Evolutionary conservation across 1,284 basidiomycete genomes (phyloP), one percentile per base, ranked within the genome.

Genomic region (Coriolopsis trogii): DNA sequence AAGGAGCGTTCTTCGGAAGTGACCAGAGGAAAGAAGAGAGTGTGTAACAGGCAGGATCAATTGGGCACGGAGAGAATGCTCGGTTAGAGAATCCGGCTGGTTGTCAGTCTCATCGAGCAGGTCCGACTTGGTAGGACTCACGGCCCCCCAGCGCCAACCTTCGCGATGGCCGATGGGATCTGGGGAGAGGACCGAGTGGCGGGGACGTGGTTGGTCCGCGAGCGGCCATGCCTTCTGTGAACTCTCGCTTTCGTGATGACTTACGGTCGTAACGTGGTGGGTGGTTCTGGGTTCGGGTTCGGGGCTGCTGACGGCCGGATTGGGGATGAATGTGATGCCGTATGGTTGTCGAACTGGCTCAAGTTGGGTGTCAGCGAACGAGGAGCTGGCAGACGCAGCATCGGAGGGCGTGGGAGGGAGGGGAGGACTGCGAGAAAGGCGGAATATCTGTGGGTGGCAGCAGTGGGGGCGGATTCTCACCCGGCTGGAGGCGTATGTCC

Each of bases 1-100:
- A n/a, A n/a, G n/a, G n/a, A n/a, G n/a, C n/a, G n/a, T n/a, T n/a
- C 57, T 55, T 59, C 57, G 53, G 52, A 46, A 44, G 53, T 59
- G 53, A 49, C 49, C 51, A 41, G 45, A 49, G 34, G 54, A 51
- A 52, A n/a, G n/a, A n/a, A n/a, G n/a, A n/a, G 58, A 53, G 33
- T 38, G 55, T 57, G 48, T 53, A 51, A 56, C 50, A 50, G 46
- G 42, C 46, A 59, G 56, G 49, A 58, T 34, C 24, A 45, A 50
- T 52, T 46, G 52, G 33, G 47, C 51, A 55, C 47, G 55, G 41
- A 38, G 38, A 48, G 46, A 50, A 60, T 46, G 41, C 30, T 49
- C 41, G 39, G 49, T 48, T 55, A 49, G 48, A 52, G 51, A n/a
- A 52, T 53, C 37, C 43, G 42, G 37, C 48, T 51, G 54, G 41